Evolutionary conservation across 1,139 yeast genomes (phyloP).

Genomic region (Saccharomyces hybrid): DNA sequence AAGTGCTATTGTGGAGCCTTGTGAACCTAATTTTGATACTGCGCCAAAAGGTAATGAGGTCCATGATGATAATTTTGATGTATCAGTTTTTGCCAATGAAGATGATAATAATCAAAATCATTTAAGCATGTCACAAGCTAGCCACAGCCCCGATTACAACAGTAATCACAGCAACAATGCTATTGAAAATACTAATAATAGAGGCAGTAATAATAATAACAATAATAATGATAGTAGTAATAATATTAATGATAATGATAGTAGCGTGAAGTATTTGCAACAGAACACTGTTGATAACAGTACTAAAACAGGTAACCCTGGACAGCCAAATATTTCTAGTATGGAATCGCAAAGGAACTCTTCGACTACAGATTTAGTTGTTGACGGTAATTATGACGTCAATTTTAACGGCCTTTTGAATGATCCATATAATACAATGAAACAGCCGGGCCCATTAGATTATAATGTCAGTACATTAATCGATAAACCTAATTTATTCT

Average conservation of each 20-base stretch:
- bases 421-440: background rate
- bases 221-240: background rate
- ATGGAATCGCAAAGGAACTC: background rate
- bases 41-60: background rate
- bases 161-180: background rate
- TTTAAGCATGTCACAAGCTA: background rate
- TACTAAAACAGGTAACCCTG: background rate
- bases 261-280: background rate
- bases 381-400: background rate
- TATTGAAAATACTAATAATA: background rate
- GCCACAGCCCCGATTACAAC: conserved; percentile 1
- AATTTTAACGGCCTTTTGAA: conserved; percentile 2
- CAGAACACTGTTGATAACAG: background rate
- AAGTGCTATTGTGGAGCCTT: conserved; percentile 41
- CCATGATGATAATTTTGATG: conserved; percentile 8
- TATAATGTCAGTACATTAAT: conserved; percentile 13
- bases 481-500: conserved; percentile 11
- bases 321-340: background rate
- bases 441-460: background rate
- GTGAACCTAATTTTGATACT: conserved; percentile 4
- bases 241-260: background rate
- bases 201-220: background rate
- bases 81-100: conserved; percentile 7
- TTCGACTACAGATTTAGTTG: background rate
- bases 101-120: background rate